Evolutionary conservation across 2,329 filamentous ascomycete species (phyloP).

Genomic region (Ascochyta koolunga): DNA sequence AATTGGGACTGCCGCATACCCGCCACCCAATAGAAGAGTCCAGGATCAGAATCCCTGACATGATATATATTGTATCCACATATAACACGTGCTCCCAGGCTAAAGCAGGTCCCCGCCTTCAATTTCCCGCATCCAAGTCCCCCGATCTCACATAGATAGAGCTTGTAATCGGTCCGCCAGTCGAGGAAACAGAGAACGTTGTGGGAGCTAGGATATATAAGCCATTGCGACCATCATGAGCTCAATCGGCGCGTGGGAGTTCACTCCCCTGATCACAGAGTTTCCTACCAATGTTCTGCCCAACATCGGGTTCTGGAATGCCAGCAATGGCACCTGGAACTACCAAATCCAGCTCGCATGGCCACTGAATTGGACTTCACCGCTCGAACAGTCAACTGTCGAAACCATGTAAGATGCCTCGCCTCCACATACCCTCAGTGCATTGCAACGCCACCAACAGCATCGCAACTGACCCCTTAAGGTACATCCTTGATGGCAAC

Average conservation of each 20-base stretch:
- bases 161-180: background rate
- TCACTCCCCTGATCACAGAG: conserved; percentile 31
- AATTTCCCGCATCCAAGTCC: background rate
- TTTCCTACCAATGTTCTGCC: conserved; percentile 36
- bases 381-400: conserved; percentile 28
- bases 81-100: conserved; percentile 1
- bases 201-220: background rate
- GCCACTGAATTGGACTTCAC: conserved; percentile 42
- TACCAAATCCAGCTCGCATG: conserved; percentile 43
- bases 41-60: conserved; percentile 3
- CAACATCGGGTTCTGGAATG: conserved; percentile 39
- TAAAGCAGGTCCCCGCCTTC: background rate
- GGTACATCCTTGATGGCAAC: conserved; percentile 44
- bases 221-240: conserved; percentile 13
- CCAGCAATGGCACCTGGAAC: conserved; percentile 42
- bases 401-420: conserved; percentile 37
- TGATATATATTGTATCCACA: background rate
- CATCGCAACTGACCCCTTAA: conserved; percentile 3
- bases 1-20: background rate
- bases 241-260: conserved; percentile 37
- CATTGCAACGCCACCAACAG: background rate
- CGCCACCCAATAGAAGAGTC: background rate
- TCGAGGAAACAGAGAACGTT: background rate
- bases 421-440: background rate
- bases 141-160: too few relatives aligned